Percentiles rank a stretch among this genome's conserved stretches.
Evolutionary conservation across 1,284 basidiomycete species (phyloP).

Genomic region (Ceratobasidium sp.): DNA sequence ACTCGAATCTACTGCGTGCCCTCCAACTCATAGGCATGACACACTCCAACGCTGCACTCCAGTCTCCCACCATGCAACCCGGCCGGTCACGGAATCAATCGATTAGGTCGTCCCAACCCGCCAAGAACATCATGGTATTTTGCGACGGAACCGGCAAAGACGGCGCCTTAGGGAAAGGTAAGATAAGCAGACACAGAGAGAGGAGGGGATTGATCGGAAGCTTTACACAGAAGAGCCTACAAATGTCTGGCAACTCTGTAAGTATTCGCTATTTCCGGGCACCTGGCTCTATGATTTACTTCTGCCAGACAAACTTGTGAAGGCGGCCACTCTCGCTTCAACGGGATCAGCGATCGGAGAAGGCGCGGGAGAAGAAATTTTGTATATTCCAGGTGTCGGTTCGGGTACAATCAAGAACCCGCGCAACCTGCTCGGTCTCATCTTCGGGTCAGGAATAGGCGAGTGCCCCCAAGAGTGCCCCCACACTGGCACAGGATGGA

Average conservation of each 20-base stretch:
- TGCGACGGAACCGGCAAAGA: slow-evolving; percentile 41
- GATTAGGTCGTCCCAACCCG: background rate
- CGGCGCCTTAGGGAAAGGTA: background rate
- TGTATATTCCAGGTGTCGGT: slow-evolving; percentile 24
- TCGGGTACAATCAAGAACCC: slow-evolving; percentile 16
- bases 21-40: too few relatives aligned
- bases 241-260: slow-evolving; percentile 21
- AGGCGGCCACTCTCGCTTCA: too few relatives aligned
- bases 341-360: background rate
- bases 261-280: background rate
- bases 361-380: background rate
- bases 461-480: background rate
- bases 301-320: slow-evolving; percentile 3
- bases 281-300: background rate
- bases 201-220: too few relatives aligned
- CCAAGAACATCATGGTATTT: slow-evolving; percentile 33
- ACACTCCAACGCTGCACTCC: too few relatives aligned
- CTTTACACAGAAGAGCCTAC: background rate
- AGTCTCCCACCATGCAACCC: too few relatives aligned
- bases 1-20: too few relatives aligned
- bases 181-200: too few relatives aligned
- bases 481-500: background rate
- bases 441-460: slow-evolving; percentile 34
- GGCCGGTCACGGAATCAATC: too few relatives aligned
- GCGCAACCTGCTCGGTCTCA: background rate